Percentiles rank a stretch among this genome's conserved stretches.
phyloP scores from a whole-genome alignment of 1,139 yeast species.

The Zygosaccharomyces sapae region DNA sequence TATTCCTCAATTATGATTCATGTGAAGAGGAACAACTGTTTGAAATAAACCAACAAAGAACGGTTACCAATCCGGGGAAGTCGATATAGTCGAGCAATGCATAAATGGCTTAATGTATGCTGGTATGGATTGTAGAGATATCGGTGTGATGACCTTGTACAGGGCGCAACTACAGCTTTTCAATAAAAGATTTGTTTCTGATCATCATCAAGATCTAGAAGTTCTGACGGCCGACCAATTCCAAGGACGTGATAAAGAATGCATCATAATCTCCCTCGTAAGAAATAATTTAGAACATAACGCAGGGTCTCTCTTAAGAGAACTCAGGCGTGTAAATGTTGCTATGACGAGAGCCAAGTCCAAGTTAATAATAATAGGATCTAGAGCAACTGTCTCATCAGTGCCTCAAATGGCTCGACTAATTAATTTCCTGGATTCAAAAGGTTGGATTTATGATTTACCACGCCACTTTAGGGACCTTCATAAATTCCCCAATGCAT shows the following conservation, averaged over 20 bases:
- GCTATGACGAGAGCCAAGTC: conserved; percentile 88
- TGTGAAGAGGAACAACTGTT: conserved; percentile 35
- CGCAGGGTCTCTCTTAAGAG: conserved; percentile 76
- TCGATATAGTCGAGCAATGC: conserved; percentile 56
- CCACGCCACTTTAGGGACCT: conserved; percentile 20
- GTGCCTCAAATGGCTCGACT: conserved; percentile 59
- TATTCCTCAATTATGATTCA: conserved; percentile 74
- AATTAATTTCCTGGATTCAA: conserved; percentile 52
- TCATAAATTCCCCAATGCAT: conserved; percentile 16
- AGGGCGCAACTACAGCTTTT: conserved; percentile 70
- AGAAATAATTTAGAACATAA: conserved; percentile 65
- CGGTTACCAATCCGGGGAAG: conserved; percentile 71
- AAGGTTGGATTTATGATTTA: conserved; percentile 57
- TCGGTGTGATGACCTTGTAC: conserved; percentile 89
- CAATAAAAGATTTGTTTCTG: conserved; percentile 41
- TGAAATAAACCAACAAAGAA: conserved; percentile 64
- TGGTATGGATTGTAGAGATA: conserved; percentile 53
- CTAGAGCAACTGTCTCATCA: conserved; percentile 56
- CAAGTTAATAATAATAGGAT: conserved; percentile 79
- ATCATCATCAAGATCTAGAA: conserved; percentile 50
- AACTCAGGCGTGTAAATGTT: conserved; percentile 90
- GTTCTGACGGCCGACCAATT: conserved; percentile 90
- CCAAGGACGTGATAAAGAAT: conserved; percentile 93
- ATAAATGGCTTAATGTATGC: conserved; percentile 54
- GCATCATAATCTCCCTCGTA: conserved; percentile 82